Conservation (phyloP, 148 eudicot genomes). For the Persicaria tinctoria region DNA sequence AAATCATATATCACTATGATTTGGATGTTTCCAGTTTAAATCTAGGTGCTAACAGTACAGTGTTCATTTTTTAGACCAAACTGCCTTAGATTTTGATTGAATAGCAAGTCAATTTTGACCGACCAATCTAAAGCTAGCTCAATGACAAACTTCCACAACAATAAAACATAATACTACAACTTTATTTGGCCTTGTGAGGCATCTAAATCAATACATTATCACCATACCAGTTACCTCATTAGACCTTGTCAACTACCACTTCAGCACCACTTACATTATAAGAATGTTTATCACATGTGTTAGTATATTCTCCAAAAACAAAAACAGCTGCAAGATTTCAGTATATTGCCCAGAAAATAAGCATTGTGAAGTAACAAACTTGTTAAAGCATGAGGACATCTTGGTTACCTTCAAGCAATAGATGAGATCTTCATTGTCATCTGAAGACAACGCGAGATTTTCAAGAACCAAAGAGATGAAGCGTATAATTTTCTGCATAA, state of each 20-base stretch:
- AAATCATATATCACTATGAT: neutral
- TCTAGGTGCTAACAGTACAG: neutral
- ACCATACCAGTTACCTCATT: neutral
- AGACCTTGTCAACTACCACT: neutral
- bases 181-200: neutral
- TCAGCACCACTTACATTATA: neutral
- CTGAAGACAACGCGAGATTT: conserved; percentile 81
- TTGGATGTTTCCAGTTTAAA: neutral
- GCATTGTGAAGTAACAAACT: neutral
- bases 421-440: conserved; percentile 82
- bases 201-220: neutral
- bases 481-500: conserved; percentile 79
- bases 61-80: neutral
- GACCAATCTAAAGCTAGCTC: neutral
- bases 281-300: neutral
- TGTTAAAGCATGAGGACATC: neutral
- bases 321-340: neutral
- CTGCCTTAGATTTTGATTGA: neutral
- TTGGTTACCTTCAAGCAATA: conserved; percentile 77
- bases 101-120: neutral
- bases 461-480: conserved; percentile 82
- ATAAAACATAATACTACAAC: no score
- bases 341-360: neutral
- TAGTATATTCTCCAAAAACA: neutral
- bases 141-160: neutral